Evolutionary conservation across 805 yeast species (phyloP).

Genomic region (Ascoidea rubescens): DNA sequence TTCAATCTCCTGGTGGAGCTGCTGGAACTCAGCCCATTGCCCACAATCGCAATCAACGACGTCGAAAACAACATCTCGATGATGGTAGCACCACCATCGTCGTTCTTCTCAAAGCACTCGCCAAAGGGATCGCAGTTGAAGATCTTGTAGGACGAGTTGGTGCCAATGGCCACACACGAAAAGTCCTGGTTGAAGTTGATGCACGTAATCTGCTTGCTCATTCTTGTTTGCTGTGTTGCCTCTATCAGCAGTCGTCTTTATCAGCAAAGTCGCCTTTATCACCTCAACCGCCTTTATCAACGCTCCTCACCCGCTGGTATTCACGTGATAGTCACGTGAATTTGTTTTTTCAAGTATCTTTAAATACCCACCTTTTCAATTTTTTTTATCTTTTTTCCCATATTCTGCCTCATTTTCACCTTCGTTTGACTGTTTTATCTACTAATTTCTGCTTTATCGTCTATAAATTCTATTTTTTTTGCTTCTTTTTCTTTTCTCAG

Average conservation of each 20-base stretch:
- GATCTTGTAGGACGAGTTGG: slow-evolving; percentile 50
- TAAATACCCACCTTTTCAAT: not conserved
- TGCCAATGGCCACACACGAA: slow-evolving; percentile 67
- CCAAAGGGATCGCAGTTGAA: slow-evolving; percentile 86
- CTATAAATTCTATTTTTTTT: too few relatives aligned
- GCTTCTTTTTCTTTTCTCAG: too few relatives aligned
- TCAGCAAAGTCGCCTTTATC: too few relatives aligned
- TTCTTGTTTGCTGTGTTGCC: too few relatives aligned
- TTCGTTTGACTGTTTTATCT: not conserved
- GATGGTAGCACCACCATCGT: slow-evolving; percentile 37
- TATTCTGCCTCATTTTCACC: not conserved
- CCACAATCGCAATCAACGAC: slow-evolving; percentile 73
- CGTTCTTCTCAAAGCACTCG: slow-evolving; percentile 37
- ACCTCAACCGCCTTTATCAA: too few relatives aligned
- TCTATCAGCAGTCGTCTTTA: too few relatives aligned
- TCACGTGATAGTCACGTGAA: too few relatives aligned
- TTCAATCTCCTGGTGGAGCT: slow-evolving; percentile 43
- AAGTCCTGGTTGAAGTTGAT: slow-evolving; percentile 79
- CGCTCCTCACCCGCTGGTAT: too few relatives aligned
- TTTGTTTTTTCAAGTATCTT: not conserved
- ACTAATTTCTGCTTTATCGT: too few relatives aligned
- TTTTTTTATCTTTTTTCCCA: not conserved
- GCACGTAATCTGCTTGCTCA: not conserved
- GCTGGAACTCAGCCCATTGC: slow-evolving; percentile 51
- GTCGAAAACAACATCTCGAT: slow-evolving; percentile 89